Evolutionary conservation across 495 filamentous ascomycete genomes (phyloP).

Genomic region (Letharia columbiana): DNA sequence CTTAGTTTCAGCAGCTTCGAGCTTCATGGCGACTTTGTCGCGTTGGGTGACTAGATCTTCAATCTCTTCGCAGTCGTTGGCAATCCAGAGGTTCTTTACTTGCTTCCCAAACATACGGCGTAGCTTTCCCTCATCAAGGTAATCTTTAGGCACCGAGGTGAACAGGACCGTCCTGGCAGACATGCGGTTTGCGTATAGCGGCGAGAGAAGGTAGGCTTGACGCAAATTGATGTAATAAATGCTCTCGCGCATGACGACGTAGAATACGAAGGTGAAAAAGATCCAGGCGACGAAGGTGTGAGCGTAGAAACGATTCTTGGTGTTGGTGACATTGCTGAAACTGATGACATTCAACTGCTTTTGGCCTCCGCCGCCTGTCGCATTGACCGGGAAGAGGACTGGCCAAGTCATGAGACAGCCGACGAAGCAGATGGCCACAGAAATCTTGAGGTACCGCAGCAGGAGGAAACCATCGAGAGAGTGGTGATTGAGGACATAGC

Average conservation of each 20-base stretch:
- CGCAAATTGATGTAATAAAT: constrained; percentile 93
- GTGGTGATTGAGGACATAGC: constrained; percentile 78
- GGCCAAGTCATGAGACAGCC: constrained; percentile 79
- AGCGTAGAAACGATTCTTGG: constrained; percentile 63
- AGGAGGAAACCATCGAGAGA: constrained; percentile 84
- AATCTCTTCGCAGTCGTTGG: constrained; percentile 68
- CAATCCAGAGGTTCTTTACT: constrained; percentile 82
- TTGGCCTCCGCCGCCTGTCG: constrained; percentile 53
- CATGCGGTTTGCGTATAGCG: constrained; percentile 77
- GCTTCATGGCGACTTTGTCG: constrained; percentile 70
- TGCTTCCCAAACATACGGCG: constrained; percentile 65
- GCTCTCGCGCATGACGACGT: constrained; percentile 80
- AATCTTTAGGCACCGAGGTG: constrained; percentile 69
- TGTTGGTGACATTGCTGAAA: constrained; percentile 59
- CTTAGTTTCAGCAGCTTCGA: constrained; percentile 85
- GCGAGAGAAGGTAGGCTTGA: constrained; percentile 87
- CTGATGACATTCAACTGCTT: constrained; percentile 71
- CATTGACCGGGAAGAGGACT: constrained; percentile 77
- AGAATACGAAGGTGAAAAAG: constrained; percentile 80
- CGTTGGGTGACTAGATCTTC: constrained; percentile 79
- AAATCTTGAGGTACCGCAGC: constrained; percentile 73
- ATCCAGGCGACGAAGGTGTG: constrained; percentile 64
- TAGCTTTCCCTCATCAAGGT: constrained; percentile 63
- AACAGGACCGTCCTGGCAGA: constrained; percentile 93
- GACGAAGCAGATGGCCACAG: constrained; percentile 63